These are phyloP conservation scores for Sarocladium kiliense DNA, from an alignment of 2,329 filamentous ascomycete species.

Conservation along the genomic window DNA sequence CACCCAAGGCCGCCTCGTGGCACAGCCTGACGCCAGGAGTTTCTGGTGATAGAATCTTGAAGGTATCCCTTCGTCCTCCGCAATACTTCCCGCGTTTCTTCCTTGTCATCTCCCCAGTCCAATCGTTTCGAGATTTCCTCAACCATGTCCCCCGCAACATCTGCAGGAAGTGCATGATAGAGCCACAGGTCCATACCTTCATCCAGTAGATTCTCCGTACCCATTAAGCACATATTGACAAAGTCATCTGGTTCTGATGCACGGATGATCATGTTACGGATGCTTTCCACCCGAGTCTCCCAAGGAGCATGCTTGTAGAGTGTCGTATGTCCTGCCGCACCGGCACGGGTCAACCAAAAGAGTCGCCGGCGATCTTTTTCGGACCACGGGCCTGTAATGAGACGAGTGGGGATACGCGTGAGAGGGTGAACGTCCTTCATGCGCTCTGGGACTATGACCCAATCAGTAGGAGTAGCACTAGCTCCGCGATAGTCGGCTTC, in stretches of 20 bases:
- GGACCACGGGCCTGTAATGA: conserved; percentile 38
- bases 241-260: conserved; percentile 22
- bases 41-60: not conserved
- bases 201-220: conserved; percentile 4
- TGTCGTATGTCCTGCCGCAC: conserved; percentile 24
- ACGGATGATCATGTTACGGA: conserved; percentile 29
- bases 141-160: conserved; percentile 21
- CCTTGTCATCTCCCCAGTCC: conserved; percentile 24
- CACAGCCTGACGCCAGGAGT: not conserved
- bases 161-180: conserved; percentile 22
- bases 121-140: conserved; percentile 21
- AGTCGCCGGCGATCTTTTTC: conserved; percentile 33
- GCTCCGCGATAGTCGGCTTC: conserved; percentile 29
- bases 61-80: conserved; percentile 12
- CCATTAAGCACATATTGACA: conserved; percentile 25
- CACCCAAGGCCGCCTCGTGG: too few relatives aligned
- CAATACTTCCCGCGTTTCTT: conserved; percentile 19
- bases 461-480: conserved; percentile 10
- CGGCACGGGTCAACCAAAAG: conserved; percentile 40
- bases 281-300: conserved; percentile 34
- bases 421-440: conserved; percentile 31
- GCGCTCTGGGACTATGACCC: not conserved
- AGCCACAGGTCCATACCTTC: conserved; percentile 13
- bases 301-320: conserved; percentile 26
- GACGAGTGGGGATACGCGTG: conserved; percentile 31